These are phyloP conservation scores for Ilex asprella DNA, from an alignment of 257 asterid species.

Conservation along the genomic window DNA sequence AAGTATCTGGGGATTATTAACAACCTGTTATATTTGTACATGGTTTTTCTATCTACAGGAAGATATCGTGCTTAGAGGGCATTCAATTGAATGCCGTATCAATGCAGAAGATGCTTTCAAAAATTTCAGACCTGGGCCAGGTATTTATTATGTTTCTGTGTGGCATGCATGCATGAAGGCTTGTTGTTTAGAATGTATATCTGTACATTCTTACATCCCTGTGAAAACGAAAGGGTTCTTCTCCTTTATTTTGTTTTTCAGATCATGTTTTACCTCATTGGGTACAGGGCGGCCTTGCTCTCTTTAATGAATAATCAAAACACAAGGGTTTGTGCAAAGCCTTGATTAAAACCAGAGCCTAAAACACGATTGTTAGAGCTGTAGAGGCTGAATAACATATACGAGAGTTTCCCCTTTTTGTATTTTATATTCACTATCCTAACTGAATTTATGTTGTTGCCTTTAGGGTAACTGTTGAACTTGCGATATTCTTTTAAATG, in stretches of 20 bases:
- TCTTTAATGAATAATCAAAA: neutral
- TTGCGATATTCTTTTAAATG: neutral
- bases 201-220: neutral
- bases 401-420: neutral
- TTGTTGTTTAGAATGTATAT: too few species aligned
- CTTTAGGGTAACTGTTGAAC: neutral
- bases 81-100: conserved; percentile 96
- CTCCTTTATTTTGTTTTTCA: neutral
- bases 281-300: neutral
- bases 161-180: neutral
- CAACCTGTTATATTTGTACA: conserved; percentile 3
- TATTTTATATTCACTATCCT: neutral
- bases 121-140: conserved; percentile 99
- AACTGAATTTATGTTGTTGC: neutral
- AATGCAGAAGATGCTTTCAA: conserved; percentile 99
- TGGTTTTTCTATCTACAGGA: conserved; percentile 41
- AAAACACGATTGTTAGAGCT: too few species aligned
- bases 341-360: neutral
- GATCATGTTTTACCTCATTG: neutral
- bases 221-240: neutral
- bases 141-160: conserved; percentile 23
- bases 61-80: conserved; percentile 86
- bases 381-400: too few species aligned
- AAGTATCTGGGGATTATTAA: conserved; percentile 6
- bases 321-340: neutral